phyloP scores from a whole-genome alignment of 2,329 filamentous ascomycete genomes.

The Trichoderma arundinaceum region DNA sequence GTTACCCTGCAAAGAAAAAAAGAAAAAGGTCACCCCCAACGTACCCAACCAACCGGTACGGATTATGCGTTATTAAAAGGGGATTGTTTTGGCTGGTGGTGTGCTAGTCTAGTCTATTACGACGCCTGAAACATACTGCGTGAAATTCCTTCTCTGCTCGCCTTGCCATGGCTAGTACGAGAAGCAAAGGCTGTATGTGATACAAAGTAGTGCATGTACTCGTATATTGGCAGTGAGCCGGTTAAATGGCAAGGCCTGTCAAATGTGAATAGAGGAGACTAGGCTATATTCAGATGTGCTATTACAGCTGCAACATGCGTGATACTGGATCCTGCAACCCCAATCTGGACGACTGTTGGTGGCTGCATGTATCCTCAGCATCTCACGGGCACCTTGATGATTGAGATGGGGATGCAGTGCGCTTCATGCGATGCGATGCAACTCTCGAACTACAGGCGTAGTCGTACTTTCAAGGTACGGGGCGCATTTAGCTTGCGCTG shows the following conservation, averaged over 20 bases:
- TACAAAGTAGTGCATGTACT: no score
- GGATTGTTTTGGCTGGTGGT: not conserved
- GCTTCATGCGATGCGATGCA: not conserved
- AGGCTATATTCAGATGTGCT: no score
- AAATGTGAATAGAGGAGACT: not conserved
- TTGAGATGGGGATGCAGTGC: not conserved
- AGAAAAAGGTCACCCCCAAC: not conserved
- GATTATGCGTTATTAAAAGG: slow-evolving; percentile 23
- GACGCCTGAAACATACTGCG: not conserved
- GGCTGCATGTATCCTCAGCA: not conserved
- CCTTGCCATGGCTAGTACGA: no score
- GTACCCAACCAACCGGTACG: slow-evolving; percentile 21
- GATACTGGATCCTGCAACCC: not conserved
- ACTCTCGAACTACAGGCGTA: not conserved
- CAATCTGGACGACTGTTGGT: not conserved
- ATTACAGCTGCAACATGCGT: no score
- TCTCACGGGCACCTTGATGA: not conserved
- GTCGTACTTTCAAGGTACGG: no score
- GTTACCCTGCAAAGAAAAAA: slow-evolving; percentile 22
- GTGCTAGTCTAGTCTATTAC: not conserved
- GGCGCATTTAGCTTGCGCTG: no score
- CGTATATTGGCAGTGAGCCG: no score
- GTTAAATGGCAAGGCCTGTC: no score
- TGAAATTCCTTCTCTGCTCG: not conserved
- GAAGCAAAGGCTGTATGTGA: no score